These are phyloP conservation scores for Pythium phragmitis DNA, from an alignment of 352 stramenopile genomes.

Conservation along the genomic window DNA sequence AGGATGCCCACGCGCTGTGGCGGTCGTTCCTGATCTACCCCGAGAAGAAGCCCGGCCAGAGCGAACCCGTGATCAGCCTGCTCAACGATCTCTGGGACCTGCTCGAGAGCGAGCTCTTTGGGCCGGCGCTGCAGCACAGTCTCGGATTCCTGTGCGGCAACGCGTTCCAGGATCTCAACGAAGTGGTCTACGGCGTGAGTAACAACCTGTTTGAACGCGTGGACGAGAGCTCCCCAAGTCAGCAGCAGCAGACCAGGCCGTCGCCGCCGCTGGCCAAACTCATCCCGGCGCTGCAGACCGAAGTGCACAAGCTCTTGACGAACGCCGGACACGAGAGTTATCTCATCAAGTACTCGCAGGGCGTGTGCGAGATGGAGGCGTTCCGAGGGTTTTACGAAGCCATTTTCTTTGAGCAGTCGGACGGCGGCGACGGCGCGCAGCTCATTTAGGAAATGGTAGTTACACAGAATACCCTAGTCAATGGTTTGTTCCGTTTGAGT, in stretches of 20 bases:
- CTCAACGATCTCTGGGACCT: constrained; percentile 84
- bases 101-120: constrained; percentile 76
- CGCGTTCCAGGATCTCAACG: constrained; percentile 78
- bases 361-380: constrained; percentile 71
- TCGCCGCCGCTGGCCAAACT: constrained; percentile 74
- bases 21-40: constrained; percentile 73
- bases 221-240: constrained; percentile 9
- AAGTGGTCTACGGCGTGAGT: constrained; percentile 58
- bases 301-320: constrained; percentile 70
- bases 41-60: constrained; percentile 65
- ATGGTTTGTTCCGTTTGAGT: no score
- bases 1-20: constrained; percentile 44
- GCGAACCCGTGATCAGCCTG: constrained; percentile 73
- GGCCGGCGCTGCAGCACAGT: constrained; percentile 65
- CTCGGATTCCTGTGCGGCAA: constrained; percentile 77
- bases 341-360: constrained; percentile 73
- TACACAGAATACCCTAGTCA: no score
- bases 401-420: constrained; percentile 74
- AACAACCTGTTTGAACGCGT: constrained; percentile 25
- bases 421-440: constrained; percentile 29
- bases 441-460: constrained; percentile 28
- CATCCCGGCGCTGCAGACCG: constrained; percentile 70
- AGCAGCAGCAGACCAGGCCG: constrained; percentile 37
- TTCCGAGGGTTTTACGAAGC: constrained; percentile 86
- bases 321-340: constrained; percentile 52